These are phyloP conservation scores for Diplosphaera chodatii DNA, from an alignment of 139 green algal species.

Conservation along the genomic window DNA sequence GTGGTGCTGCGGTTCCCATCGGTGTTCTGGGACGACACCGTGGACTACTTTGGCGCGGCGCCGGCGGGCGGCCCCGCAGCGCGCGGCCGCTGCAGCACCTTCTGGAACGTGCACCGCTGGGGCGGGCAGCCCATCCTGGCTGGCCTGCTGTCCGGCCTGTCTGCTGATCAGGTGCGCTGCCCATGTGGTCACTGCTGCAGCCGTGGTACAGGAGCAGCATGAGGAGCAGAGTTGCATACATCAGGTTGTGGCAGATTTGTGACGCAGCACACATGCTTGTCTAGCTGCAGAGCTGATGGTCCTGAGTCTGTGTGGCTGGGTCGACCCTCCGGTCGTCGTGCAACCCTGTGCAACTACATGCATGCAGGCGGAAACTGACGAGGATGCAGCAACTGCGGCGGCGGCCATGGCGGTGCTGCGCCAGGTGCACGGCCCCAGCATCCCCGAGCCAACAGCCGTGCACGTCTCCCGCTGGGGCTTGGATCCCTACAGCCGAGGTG, in stretches of 20 bases:
- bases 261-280: too few relatives aligned
- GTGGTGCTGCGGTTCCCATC: constrained; percentile 75
- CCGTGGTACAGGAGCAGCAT: too few relatives aligned
- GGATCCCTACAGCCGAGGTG: constrained; percentile 32
- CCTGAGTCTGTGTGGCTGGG: too few relatives aligned
- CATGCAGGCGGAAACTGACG: constrained; percentile 12
- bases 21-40: constrained; percentile 67
- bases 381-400: constrained; percentile 14
- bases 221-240: too few relatives aligned
- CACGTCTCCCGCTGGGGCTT: constrained; percentile 44
- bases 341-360: too few relatives aligned
- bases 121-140: constrained; percentile 35
- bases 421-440: constrained; percentile 18
- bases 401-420: constrained; percentile 42
- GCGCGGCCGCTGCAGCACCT: constrained; percentile 74
- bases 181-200: too few relatives aligned
- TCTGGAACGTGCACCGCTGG: constrained; percentile 75
- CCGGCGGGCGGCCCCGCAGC: constrained; percentile 13
- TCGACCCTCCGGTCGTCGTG: too few relatives aligned
- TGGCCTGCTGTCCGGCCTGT: constrained; percentile 44
- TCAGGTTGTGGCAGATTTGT: too few relatives aligned
- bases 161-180: background rate
- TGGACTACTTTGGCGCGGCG: constrained; percentile 75
- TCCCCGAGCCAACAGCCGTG: constrained; percentile 28
- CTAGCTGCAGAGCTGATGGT: too few relatives aligned